Conservation (phyloP, 116 monocot species). For the Papilionanthe hybrid region DNA sequence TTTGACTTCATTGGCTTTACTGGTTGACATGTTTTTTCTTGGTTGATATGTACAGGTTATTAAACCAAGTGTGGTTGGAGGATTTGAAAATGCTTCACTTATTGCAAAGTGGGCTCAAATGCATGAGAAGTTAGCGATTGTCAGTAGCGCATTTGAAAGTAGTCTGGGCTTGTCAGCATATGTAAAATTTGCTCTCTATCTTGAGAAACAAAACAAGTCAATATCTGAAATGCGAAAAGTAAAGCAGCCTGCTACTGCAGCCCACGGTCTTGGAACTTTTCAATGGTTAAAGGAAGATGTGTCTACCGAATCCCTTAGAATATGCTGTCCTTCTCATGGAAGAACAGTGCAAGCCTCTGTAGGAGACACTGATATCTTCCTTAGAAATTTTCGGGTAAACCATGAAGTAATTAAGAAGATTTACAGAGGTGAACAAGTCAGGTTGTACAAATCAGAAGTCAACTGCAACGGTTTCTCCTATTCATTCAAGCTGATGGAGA, state of each 20-base stretch:
- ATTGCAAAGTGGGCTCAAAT: conserved; percentile 87
- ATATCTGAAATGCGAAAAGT: conserved; percentile 38
- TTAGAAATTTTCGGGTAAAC: conserved; percentile 46
- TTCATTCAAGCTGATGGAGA: conserved; percentile 48
- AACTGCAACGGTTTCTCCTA: conserved; percentile 20
- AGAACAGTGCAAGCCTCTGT: conserved; percentile 42
- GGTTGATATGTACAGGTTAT: conserved; percentile 50
- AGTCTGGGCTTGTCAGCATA: conserved; percentile 70
- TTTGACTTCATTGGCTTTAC: neutral
- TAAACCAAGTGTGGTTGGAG: conserved; percentile 86
- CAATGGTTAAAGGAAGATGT: conserved; percentile 89
- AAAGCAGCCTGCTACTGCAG: conserved; percentile 19
- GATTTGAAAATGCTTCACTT: conserved; percentile 71
- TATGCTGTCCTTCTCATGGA: conserved; percentile 32
- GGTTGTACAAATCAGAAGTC: conserved; percentile 32
- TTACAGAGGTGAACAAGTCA: conserved; percentile 40
- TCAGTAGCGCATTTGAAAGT: conserved; percentile 94
- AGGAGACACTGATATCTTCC: conserved; percentile 45
- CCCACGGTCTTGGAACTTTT: conserved; percentile 94
- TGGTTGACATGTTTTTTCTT: neutral
- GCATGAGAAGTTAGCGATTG: conserved; percentile 69
- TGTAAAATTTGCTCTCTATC: conserved; percentile 58
- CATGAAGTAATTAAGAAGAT: conserved; percentile 29
- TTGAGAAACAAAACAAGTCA: conserved; percentile 41
- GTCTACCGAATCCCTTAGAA: conserved; percentile 34